Evolutionary conservation across 768 basidiomycete genomes (phyloP), one percentile per base, ranked within the genome.

Genomic region (Suillus cothurnatus): DNA sequence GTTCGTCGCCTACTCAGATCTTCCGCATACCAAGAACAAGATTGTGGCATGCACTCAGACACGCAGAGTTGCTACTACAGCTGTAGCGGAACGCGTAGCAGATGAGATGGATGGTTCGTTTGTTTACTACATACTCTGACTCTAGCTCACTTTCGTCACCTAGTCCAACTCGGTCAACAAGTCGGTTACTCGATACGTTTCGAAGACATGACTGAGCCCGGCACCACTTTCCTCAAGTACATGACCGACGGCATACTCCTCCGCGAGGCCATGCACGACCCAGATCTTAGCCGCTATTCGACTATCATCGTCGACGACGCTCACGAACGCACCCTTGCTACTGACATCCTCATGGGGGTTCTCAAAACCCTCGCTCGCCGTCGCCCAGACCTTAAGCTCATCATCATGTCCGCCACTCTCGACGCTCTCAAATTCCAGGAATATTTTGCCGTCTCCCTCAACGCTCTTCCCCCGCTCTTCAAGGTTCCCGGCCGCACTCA

Each of bases 231-330:
- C 79, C 83, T 99, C 68, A 98, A 97, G 76, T 99, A 99, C 81
- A 97, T 99, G 96, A 99, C 97, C 19, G 97, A 99, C 71, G 97
- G 97, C 86, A 97, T 98, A 95, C 88, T 94, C 63, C 86, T 97
- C n/a, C 89, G 95, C 23, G 95, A 97, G 80, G 95, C 95, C 6
- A 99, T 98, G 96, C 94, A 96, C 78, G 97, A 99, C 77, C 92
- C 94, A 11, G 84, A 87, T 23, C 86, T 99, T 45, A 82, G 85
- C 32, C 88, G 95, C 4, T 99, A 99, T 77, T 97, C 94, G 23
- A 98, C 97, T 26, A 95, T 99, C 78, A 99, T 99, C 71, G 87
- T 99, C 64, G 97, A 99, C 76, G 97, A 99, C 80, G 97, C 95
- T 6, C 97, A 99, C 81, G 97, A 99, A 81, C 91, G 97, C 67